phyloP scores from a whole-genome alignment of 2,329 filamentous ascomycete genomes.

The Alternaria conjuncta region DNA sequence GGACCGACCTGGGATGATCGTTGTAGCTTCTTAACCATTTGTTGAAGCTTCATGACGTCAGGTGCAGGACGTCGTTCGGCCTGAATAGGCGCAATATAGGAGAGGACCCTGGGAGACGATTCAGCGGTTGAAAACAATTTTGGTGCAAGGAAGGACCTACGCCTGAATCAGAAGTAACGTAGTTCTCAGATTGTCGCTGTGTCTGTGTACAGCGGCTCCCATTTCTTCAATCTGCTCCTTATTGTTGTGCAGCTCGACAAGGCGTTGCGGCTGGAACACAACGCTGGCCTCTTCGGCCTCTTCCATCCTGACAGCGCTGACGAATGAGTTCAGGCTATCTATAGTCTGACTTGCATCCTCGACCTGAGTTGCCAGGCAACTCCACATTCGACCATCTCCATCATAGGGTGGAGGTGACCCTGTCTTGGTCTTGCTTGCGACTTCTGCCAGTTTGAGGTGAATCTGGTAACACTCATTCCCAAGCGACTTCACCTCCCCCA shows the following conservation, averaged over 20 bases:
- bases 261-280: constrained; percentile 12
- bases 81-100: constrained; percentile 3
- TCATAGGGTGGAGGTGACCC: constrained; percentile 7
- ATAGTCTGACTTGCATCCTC: constrained; percentile 19
- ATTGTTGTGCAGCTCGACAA: constrained; percentile 7
- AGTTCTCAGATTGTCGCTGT: constrained; percentile 22
- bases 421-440: constrained; percentile 5
- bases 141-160: constrained; percentile 12
- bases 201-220: constrained; percentile 13
- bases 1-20: constrained; percentile 8
- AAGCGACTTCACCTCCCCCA: constrained; percentile 24
- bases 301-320: constrained; percentile 7
- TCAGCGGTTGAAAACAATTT: not conserved
- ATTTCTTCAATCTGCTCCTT: constrained; percentile 1
- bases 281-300: constrained; percentile 2
- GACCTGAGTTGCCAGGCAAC: constrained; percentile 18
- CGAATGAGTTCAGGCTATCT: constrained; percentile 19
- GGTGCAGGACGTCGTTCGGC: constrained; percentile 6
- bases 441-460: constrained; percentile 22
- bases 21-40: constrained; percentile 18
- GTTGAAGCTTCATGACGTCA: constrained; percentile 9
- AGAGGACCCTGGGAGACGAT: constrained; percentile 6
- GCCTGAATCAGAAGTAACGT: constrained; percentile 20
- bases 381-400: constrained; percentile 18
- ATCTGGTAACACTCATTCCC: constrained; percentile 28